Evolutionary conservation across 2,329 filamentous ascomycete species (phyloP).

Genomic region (Pyrenophora teres): DNA sequence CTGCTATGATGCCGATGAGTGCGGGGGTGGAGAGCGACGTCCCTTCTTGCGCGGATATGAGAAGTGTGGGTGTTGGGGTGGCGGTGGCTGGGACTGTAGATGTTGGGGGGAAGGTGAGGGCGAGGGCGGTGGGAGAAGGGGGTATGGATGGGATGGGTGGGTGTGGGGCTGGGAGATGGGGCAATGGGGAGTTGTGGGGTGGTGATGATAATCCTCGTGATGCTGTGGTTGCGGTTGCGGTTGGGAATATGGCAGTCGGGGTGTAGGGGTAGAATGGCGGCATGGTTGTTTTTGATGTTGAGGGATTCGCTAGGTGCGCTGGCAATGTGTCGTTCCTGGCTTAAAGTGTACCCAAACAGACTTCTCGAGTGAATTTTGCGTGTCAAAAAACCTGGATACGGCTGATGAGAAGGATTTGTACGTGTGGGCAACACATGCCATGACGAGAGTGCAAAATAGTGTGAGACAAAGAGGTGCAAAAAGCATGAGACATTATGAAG

Average conservation of each 20-base stretch:
- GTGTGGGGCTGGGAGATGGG: neutral
- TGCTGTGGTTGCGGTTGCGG: too few relatives aligned
- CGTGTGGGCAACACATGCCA: too few relatives aligned
- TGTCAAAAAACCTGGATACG: neutral
- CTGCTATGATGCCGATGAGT: neutral
- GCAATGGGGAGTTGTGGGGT: too few relatives aligned
- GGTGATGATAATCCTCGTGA: too few relatives aligned
- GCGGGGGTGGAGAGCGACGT: neutral
- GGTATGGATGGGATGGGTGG: neutral
- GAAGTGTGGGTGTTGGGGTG: neutral
- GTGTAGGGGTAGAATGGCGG: neutral
- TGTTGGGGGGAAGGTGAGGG: neutral
- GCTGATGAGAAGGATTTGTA: too few relatives aligned
- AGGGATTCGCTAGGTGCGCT: neutral
- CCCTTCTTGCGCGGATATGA: neutral
- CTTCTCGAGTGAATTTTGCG: too few relatives aligned
- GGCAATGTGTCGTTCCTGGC: too few relatives aligned
- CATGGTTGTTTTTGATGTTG: neutral
- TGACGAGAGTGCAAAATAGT: too few relatives aligned
- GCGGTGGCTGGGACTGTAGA: neutral
- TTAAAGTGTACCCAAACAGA: too few relatives aligned
- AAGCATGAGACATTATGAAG: too few relatives aligned
- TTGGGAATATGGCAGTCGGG: neutral
- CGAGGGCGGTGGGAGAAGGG: neutral
- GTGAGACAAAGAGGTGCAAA: too few relatives aligned